Evolutionary conservation across 2,329 filamentous ascomycete species (phyloP), one percentile per base, ranked within the genome.

Genomic region (Venturia aucupariae): DNA sequence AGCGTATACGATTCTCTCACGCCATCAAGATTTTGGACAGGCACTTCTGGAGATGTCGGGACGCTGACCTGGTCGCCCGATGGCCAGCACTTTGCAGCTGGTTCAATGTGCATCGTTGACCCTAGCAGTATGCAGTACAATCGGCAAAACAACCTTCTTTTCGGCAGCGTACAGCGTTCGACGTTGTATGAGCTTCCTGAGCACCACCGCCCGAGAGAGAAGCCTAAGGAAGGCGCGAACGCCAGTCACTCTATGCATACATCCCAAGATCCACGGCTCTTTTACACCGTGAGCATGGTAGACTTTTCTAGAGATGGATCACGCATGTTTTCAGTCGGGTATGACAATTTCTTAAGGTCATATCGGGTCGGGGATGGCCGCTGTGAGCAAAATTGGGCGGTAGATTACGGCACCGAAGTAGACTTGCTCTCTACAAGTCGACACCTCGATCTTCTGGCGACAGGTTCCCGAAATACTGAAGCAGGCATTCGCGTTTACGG

Each of bases 121-220:
- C 71, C 76, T 3, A 74, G 79, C 57, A 82, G 79, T n/a, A 82
- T 84, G 79, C 80, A 84, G 48, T 87, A 87, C 69, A 87, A 87
- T 65, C 75, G 81, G 46, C 75, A 77, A 0, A 81, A 84, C 65
- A 86, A 86, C 67, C 73, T 86, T 0, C 69, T 86, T 1, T 70
- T 83, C 42, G 84, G 84, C 1, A 74, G 83, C 66, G 67, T 78
- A 3, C 67, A 70, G 1, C 68, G 69, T 1, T 78, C 76, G 24
- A 69, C 68, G 1, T 69, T 86, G 8, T 73, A 76, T 62, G 84
- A 86, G 67, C 70, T 87, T 0, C 77, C 81, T 0, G 79, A 83
- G 61, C 84, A 87, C 68, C 77, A 76, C 42, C 71, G 80, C 3
- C 68, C 72, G 22, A 77, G 81, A 3, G 72, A 77, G n/a, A 69